Evolutionary conservation across 139 green algal genomes (phyloP).

Genomic region (Chlorella vulgaris): DNA sequence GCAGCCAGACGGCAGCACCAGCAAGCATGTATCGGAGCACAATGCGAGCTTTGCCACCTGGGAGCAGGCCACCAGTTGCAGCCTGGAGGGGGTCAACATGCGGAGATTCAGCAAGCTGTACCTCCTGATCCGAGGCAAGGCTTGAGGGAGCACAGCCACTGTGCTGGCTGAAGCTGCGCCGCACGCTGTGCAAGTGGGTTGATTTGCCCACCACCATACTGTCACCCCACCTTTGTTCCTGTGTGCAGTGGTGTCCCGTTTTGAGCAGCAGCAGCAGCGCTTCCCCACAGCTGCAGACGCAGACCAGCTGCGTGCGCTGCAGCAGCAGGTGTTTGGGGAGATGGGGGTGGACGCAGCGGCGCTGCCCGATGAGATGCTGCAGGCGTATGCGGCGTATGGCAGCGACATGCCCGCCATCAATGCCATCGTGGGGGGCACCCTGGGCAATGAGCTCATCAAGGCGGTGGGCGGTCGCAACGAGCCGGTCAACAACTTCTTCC

Average conservation of each 20-base stretch:
- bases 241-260: constrained; percentile 49
- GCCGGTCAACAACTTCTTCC: constrained; percentile 89
- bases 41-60: constrained; percentile 29
- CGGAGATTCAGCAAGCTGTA: constrained; percentile 44
- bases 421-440: constrained; percentile 83
- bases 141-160: neutral
- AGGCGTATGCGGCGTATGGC: constrained; percentile 7
- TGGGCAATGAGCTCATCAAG: constrained; percentile 90
- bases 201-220: neutral
- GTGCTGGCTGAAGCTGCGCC: neutral
- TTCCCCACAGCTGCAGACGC: constrained; percentile 27
- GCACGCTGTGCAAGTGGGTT: neutral
- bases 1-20: constrained; percentile 16
- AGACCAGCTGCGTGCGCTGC: constrained; percentile 7
- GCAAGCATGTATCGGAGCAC: constrained; percentile 17
- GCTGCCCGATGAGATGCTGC: constrained; percentile 29
- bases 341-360: neutral
- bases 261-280: constrained; percentile 46
- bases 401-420: constrained; percentile 68
- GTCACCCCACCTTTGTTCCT: neutral
- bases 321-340: neutral
- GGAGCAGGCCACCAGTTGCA: constrained; percentile 17
- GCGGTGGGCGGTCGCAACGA: constrained; percentile 70
- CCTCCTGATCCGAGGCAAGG: constrained; percentile 44
- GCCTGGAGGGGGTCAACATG: constrained; percentile 10